Evolutionary conservation across 1,284 basidiomycete species (phyloP).

Genomic region (Microbotryum violaceum): DNA sequence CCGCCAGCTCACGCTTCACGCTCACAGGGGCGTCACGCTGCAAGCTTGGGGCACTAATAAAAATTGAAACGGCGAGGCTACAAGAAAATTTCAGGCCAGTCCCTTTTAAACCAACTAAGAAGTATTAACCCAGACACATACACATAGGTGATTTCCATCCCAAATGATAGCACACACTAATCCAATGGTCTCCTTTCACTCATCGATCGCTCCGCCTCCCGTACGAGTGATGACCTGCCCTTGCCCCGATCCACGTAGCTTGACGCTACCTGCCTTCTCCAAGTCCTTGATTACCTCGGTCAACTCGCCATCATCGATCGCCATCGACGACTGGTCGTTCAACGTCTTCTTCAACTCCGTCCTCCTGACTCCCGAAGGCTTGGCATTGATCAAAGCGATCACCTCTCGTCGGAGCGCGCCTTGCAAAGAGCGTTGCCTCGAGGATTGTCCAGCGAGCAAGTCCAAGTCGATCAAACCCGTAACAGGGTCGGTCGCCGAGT

Average conservation of each 20-base stretch:
- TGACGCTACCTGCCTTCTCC: conserved; percentile 25
- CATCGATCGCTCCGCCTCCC: conserved; percentile 11
- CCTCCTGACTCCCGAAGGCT: conserved; percentile 64
- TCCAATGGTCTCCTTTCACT: not conserved
- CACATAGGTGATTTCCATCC: no score
- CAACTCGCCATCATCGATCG: conserved; percentile 55
- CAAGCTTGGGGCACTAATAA: no score
- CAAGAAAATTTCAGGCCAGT: no score
- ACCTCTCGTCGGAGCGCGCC: conserved; percentile 75
- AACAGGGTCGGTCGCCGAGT: conserved; percentile 72
- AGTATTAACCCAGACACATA: no score
- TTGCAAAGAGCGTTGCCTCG: conserved; percentile 69
- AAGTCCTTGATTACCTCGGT: conserved; percentile 46
- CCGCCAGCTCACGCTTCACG: no score
- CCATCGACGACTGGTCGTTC: conserved; percentile 68
- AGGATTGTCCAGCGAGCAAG: conserved; percentile 82
- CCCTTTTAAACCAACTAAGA: no score
- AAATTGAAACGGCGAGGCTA: no score
- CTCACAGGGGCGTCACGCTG: no score
- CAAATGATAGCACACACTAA: no score
- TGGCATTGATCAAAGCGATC: conserved; percentile 56
- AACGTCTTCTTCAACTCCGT: conserved; percentile 64
- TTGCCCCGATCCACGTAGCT: conserved; percentile 11
- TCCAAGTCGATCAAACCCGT: conserved; percentile 97
- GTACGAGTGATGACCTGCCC: conserved; percentile 8